phyloP scores from a whole-genome alignment of 78 protist species.

The Dictyostelium purpureum region DNA sequence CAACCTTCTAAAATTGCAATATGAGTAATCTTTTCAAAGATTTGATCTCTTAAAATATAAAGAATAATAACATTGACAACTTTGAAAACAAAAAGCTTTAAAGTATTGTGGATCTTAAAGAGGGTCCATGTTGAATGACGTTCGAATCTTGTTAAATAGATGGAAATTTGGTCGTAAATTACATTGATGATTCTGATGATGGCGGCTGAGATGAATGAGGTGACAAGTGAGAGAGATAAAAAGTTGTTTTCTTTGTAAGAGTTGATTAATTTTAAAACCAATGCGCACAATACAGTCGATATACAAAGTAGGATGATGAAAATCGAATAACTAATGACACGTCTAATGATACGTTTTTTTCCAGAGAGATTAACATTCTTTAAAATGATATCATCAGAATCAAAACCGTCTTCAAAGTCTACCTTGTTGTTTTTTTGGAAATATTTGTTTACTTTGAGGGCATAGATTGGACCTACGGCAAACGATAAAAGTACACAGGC shows the following conservation, averaged over 20 bases:
- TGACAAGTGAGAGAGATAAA: not conserved
- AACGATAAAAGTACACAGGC: constrained; percentile 33
- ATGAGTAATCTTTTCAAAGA: constrained; percentile 11
- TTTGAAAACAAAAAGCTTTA: constrained; percentile 65
- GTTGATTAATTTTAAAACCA: constrained; percentile 39
- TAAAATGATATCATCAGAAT: constrained; percentile 5
- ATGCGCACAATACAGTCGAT: constrained; percentile 38
- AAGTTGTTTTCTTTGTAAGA: not conserved
- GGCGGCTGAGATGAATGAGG: constrained; percentile 49
- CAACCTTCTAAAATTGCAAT: constrained; percentile 21
- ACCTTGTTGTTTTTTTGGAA: constrained; percentile 12
- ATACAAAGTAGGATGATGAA: constrained; percentile 8
- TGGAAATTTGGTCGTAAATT: constrained; percentile 44
- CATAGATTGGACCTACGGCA: constrained; percentile 60
- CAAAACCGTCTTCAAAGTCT: constrained; percentile 69
- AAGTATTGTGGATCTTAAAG: constrained; percentile 59
- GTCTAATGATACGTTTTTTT: not conserved
- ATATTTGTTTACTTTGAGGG: constrained; percentile 24
- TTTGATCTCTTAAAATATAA: constrained; percentile 41
- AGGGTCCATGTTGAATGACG: constrained; percentile 72
- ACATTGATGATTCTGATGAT: constrained; percentile 51
- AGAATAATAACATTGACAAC: constrained; percentile 46
- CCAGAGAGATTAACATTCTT: not conserved
- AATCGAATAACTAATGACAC: not conserved
- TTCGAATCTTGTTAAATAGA: constrained; percentile 66